Evolutionary conservation across 768 basidiomycete genomes (phyloP), one percentile per base, ranked within the genome.

Genomic region (Hemileccinum impolitum): DNA sequence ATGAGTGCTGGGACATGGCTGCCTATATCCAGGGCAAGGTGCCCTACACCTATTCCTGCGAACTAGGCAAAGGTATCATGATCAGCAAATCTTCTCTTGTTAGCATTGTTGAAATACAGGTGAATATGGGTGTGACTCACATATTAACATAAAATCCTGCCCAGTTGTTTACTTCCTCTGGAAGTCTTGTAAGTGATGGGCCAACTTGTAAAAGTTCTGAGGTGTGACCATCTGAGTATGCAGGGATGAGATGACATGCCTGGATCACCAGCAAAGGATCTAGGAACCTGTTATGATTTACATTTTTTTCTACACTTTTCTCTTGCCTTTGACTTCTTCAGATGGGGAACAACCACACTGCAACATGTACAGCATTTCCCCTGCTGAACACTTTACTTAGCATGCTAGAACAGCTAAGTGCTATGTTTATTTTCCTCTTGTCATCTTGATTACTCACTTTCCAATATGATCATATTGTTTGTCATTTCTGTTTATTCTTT

Each of bases 21-120:
- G 12, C 19, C 42, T 12, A 10, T 6, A 9, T 8, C 19, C 12
- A 10, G 13, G 3, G 30, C 6, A 19, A 44, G 19, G 14, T 48
- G 47, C 10, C 47, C 41, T 0, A 48, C 31, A 13, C 41, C 41
- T 13, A 48, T 48, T 26, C 47, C 47, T 12, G 39, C 39, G 21
- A 48, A 48, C 6, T 12, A n/a, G 10, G 47, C 25, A 4, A 48
- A 48, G 18, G 37, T 48, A 14, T 48, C 48, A 19, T 15, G 12
- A 9, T 49, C 35, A 0, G 15, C 28, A 8, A 49, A 49, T 13
- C 48, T 49, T 3, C 21, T 6, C 15, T 39, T 8, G 15, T 31
- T 7, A 23, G 42, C 19, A 15, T 11, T 8, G n/a, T n/a, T n/a
- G n/a, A 12, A 31, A 11, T 13, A 31, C 12, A 5, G 41, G 17